Conservation (phyloP, 116 monocot species). For the Iris pallida region DNA sequence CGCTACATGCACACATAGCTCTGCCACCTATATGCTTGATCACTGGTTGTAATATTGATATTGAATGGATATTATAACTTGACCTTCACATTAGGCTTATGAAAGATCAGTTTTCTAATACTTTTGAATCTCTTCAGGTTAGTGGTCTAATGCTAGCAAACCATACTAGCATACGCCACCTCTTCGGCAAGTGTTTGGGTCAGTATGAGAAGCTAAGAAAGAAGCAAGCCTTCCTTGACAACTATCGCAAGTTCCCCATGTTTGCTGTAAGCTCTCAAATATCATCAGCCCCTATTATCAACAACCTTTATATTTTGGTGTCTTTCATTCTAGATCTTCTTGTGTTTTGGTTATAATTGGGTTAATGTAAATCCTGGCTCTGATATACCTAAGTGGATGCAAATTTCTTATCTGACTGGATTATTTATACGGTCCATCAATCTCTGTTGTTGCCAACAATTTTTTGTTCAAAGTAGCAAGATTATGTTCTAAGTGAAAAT, state of each 20-base stretch:
- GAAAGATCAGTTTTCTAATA: constrained; percentile 1
- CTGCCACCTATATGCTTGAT: background rate
- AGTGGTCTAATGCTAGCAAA: constrained; percentile 98
- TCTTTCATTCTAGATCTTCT: background rate
- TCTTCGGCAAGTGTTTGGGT: constrained; percentile 84
- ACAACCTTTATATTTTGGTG: background rate
- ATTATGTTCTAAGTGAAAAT: too few relatives aligned
- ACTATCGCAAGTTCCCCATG: constrained; percentile 93
- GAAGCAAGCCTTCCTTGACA: constrained; percentile 93
- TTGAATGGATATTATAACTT: background rate
- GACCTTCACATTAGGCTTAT: background rate
- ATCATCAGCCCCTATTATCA: background rate
- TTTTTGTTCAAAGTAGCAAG: background rate
- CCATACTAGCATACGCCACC: constrained; percentile 94
- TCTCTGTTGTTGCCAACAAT: background rate
- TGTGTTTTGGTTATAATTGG: background rate
- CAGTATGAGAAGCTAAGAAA: constrained; percentile 95
- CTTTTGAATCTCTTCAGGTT: constrained; percentile 41
- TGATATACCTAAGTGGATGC: background rate
- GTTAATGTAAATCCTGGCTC: background rate
- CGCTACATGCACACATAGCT: too few relatives aligned
- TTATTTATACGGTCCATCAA: background rate
- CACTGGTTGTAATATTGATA: background rate
- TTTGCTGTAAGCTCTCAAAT: constrained; percentile 69
- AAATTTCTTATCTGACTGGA: background rate